Evolutionary conservation across 2,329 filamentous ascomycete genomes (phyloP).

Genomic region (Fusarium devonianum): DNA sequence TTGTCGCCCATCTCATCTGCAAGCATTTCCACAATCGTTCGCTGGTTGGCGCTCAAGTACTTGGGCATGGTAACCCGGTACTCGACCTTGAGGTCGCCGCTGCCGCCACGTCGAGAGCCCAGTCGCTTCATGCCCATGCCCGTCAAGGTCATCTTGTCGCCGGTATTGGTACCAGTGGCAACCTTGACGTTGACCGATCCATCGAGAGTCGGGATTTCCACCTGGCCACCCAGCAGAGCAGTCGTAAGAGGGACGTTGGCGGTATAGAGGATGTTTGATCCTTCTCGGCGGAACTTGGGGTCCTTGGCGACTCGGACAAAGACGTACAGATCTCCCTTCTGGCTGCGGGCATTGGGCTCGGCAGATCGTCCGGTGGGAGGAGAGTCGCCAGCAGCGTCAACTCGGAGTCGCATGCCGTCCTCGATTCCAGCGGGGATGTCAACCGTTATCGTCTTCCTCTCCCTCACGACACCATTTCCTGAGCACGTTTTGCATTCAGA

Average conservation of each 20-base stretch:
- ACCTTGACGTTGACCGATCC: conserved; percentile 91
- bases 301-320: conserved; percentile 90
- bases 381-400: conserved; percentile 87
- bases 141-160: conserved; percentile 85
- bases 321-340: conserved; percentile 89
- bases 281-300: conserved; percentile 84
- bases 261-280: conserved; percentile 91
- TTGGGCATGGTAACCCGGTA: conserved; percentile 97
- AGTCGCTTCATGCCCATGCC: conserved; percentile 96
- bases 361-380: conserved; percentile 76
- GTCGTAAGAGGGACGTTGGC: conserved; percentile 92
- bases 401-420: conserved; percentile 90
- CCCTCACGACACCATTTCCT: conserved; percentile 84
- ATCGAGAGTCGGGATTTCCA: conserved; percentile 87
- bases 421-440: conserved; percentile 96
- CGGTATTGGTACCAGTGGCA: conserved; percentile 87
- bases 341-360: conserved; percentile 67
- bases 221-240: conserved; percentile 88
- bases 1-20: conserved; percentile 96
- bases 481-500: conserved; percentile 81
- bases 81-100: conserved; percentile 89
- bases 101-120: conserved; percentile 67
- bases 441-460: conserved; percentile 82
- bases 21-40: conserved; percentile 92
- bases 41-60: conserved; percentile 88